phyloP scores from a whole-genome alignment of 768 basidiomycete species.

The Cystoderma amianthinum region DNA sequence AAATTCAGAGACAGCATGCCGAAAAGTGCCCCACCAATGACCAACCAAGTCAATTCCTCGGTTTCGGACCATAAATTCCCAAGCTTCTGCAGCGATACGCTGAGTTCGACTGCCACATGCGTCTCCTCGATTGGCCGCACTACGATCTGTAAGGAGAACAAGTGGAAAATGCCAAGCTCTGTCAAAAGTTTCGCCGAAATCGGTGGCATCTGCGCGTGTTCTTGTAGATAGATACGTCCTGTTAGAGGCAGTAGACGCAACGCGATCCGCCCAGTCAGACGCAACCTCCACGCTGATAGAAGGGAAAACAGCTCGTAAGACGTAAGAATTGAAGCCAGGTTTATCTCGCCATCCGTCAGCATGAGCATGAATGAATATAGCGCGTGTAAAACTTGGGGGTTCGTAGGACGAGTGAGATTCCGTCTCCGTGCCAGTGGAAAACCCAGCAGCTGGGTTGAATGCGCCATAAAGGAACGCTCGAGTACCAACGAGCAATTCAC shows the following conservation, averaged over 20 bases:
- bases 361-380: slow-evolving; percentile 55
- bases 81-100: slow-evolving; percentile 58
- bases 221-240: not conserved
- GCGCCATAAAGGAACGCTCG: slow-evolving; percentile 63
- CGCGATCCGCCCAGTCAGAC: slow-evolving; percentile 61
- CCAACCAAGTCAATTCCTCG: slow-evolving; percentile 22
- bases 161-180: slow-evolving; percentile 62
- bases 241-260: slow-evolving; percentile 12
- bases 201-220: not conserved
- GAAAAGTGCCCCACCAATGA: slow-evolving; percentile 67
- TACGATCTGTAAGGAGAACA: slow-evolving; percentile 59
- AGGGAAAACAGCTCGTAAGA: slow-evolving; percentile 64
- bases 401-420: slow-evolving; percentile 8
- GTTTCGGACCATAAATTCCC: slow-evolving; percentile 31
- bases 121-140: slow-evolving; percentile 58
- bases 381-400: slow-evolving; percentile 49
- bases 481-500: slow-evolving; percentile 61
- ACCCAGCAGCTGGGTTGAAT: slow-evolving; percentile 12
- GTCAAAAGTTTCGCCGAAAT: slow-evolving; percentile 2
- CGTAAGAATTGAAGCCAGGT: slow-evolving; percentile 64
- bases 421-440: not conserved
- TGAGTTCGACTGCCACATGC: slow-evolving; percentile 50
- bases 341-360: slow-evolving; percentile 54
- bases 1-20: slow-evolving; percentile 48
- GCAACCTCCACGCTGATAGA: slow-evolving; percentile 50